Evolutionary conservation across 768 basidiomycete genomes (phyloP).

Genomic region (Tylopilus felleus): DNA sequence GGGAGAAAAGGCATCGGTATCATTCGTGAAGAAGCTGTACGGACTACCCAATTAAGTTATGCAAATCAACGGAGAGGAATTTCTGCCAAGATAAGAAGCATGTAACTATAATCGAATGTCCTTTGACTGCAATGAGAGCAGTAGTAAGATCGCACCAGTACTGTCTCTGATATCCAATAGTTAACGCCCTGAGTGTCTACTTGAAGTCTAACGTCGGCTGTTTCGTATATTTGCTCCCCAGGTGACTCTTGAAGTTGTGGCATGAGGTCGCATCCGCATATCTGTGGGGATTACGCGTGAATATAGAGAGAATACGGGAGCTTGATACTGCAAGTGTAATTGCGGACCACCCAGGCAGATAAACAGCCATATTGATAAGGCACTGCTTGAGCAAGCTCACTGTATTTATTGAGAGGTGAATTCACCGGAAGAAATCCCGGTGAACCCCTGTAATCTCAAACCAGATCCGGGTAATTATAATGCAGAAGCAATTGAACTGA

Average conservation of each 20-base stretch:
- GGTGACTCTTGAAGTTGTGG: constrained; percentile 44
- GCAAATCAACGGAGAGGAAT: neutral
- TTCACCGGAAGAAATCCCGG: too few species aligned
- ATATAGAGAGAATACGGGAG: too few species aligned
- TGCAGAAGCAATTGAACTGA: too few species aligned
- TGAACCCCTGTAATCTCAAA: too few species aligned
- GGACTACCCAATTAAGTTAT: neutral
- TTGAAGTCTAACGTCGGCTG: constrained; percentile 36
- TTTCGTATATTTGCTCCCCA: constrained; percentile 60
- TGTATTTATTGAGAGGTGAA: too few species aligned
- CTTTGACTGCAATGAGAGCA: constrained; percentile 1
- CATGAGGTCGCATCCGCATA: too few species aligned
- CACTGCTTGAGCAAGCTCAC: too few species aligned
- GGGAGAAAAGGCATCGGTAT: constrained; percentile 58
- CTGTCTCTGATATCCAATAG: constrained; percentile 41
- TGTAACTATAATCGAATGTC: neutral
- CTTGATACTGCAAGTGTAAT: too few species aligned
- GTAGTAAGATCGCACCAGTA: constrained; percentile 45
- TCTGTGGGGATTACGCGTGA: too few species aligned
- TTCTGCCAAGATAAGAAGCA: neutral
- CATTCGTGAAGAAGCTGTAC: constrained; percentile 46
- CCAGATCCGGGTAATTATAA: too few species aligned
- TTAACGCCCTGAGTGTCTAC: constrained; percentile 31
- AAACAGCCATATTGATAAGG: too few species aligned
- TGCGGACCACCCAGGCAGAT: too few species aligned